Percentiles rank a stretch among this genome's conserved stretches.
Evolutionary conservation across 2,329 filamentous ascomycete species (phyloP).

Genomic region (Decorospora gaudefroyi): DNA sequence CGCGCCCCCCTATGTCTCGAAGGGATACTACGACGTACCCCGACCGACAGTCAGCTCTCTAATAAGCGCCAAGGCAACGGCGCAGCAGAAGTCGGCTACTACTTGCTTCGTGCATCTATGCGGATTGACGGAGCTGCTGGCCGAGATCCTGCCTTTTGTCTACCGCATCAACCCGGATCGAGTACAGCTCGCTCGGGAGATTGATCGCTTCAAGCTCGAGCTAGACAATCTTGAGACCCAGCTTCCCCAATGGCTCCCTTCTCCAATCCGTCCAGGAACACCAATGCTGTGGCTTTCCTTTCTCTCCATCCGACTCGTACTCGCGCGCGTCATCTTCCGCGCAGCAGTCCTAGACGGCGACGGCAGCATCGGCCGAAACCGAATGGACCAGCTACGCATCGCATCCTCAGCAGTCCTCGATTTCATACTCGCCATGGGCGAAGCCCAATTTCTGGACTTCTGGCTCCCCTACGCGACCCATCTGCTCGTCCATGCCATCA

Average conservation of each 20-base stretch:
- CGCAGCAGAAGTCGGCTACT: slow-evolving; percentile 52
- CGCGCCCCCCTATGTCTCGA: slow-evolving; percentile 58
- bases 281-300: slow-evolving; percentile 51
- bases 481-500: slow-evolving; percentile 59
- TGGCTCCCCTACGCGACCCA: slow-evolving; percentile 58
- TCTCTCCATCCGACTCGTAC: slow-evolving; percentile 47
- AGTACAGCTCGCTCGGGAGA: slow-evolving; percentile 31
- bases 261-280: slow-evolving; percentile 36
- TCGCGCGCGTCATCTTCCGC: slow-evolving; percentile 46
- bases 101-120: slow-evolving; percentile 60
- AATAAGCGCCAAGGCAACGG: slow-evolving; percentile 43
- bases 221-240: slow-evolving; percentile 44
- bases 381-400: slow-evolving; percentile 53
- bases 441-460: slow-evolving; percentile 57
- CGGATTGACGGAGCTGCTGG: slow-evolving; percentile 52
- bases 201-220: slow-evolving; percentile 40
- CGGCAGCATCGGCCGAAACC: slow-evolving; percentile 29
- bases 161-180: slow-evolving; percentile 44
- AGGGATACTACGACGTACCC: slow-evolving; percentile 61
- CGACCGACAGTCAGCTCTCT: slow-evolving; percentile 54
- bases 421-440: slow-evolving; percentile 55
- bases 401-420: slow-evolving; percentile 57
- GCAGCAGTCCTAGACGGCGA: slow-evolving; percentile 35
- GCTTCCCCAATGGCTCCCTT: slow-evolving; percentile 43
- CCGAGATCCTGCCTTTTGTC: slow-evolving; percentile 47